Conservation (phyloP, 345 rosid species). For the Populus davidiana region DNA sequence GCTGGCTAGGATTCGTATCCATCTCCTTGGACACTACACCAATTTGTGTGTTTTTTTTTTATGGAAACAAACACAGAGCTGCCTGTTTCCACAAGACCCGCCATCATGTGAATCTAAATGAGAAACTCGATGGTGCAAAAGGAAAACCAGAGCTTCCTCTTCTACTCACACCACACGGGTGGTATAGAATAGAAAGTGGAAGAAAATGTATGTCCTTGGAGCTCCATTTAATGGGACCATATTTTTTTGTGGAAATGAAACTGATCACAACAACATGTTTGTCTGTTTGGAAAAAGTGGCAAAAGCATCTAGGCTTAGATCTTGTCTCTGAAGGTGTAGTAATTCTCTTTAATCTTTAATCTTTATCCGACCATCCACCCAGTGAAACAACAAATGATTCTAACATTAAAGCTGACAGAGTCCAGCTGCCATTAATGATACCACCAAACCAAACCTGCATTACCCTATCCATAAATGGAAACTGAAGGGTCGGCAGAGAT, state of each 20-base stretch:
- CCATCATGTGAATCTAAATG: not conserved
- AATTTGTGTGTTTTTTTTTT: not conserved
- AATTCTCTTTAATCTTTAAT: too few relatives aligned
- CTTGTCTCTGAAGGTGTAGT: not conserved
- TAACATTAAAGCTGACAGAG: too few relatives aligned
- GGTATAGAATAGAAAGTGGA: not conserved
- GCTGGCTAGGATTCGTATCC: not conserved
- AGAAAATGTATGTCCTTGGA: not conserved
- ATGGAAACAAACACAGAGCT: not conserved
- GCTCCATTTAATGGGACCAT: not conserved
- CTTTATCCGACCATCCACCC: not conserved
- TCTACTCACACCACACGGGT: not conserved
- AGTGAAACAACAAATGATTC: not conserved
- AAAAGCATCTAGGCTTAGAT: not conserved
- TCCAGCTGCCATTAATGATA: slow-evolving; percentile 19
- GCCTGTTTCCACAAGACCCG: not conserved
- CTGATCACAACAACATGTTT: not conserved
- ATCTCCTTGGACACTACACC: not conserved
- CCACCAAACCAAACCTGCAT: not conserved
- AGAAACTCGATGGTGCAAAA: not conserved
- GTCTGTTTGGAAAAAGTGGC: slow-evolving; percentile 12
- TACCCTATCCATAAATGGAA: not conserved
- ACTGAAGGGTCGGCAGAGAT: not conserved
- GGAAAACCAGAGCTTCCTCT: not conserved
- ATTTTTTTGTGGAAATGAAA: not conserved